phyloP scores from a whole-genome alignment of 345 rosid species.

The Hibiscus tridactylites region DNA sequence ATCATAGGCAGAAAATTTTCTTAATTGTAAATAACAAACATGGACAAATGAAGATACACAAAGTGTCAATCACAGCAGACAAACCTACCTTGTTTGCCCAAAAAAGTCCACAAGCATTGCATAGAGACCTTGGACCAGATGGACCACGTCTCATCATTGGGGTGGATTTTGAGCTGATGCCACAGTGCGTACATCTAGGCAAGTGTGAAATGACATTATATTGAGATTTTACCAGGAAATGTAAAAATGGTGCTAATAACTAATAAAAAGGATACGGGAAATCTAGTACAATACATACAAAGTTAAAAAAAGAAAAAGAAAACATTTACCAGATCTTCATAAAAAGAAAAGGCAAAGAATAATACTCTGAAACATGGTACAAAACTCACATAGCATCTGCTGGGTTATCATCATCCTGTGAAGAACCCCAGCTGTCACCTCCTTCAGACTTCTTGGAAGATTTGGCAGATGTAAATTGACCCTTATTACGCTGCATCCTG shows the following conservation, averaged over 20 bases:
- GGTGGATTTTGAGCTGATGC: conserved; percentile 71
- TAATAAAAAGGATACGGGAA: not conserved
- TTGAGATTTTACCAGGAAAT: not conserved
- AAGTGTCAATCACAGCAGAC: not conserved
- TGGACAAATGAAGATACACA: not conserved
- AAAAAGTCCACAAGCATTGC: conserved; percentile 98
- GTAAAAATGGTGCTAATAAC: not conserved
- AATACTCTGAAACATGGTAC: not conserved
- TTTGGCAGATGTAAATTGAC: conserved; percentile 88
- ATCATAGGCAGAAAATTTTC: not conserved
- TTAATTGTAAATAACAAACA: not conserved
- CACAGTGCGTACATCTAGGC: conserved; percentile 82
- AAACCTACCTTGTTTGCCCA: conserved; percentile 83
- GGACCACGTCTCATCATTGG: conserved; percentile 99
- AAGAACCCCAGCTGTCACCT: conserved; percentile 39
- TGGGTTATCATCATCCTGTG: conserved; percentile 62
- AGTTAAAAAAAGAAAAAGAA: not conserved
- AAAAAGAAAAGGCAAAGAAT: not conserved
- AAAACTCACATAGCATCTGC: conserved; percentile 64
- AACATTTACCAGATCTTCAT: not conserved
- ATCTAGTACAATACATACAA: not conserved
- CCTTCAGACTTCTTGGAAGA: conserved; percentile 78
- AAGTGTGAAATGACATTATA: conserved; percentile 3
- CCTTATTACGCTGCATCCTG: conserved; percentile 98
- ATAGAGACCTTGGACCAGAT: conserved; percentile 88